phyloP scores from a whole-genome alignment of 495 filamentous ascomycete genomes.

The Trypethelium eluteriae region DNA sequence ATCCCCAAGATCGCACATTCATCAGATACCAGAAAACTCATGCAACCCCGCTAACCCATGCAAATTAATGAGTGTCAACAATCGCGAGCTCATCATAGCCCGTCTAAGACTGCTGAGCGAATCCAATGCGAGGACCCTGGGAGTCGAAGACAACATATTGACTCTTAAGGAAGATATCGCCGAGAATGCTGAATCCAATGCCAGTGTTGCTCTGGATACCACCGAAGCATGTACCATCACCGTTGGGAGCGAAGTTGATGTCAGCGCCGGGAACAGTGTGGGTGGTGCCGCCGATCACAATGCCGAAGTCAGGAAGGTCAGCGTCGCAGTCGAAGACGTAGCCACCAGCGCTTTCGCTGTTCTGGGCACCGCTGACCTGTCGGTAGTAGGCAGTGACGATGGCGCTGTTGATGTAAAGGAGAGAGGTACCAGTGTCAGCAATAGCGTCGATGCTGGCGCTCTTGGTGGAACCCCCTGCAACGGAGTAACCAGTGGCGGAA shows the following conservation, averaged over 20 bases:
- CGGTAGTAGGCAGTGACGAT: conserved; percentile 59
- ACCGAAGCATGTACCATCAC: conserved; percentile 31
- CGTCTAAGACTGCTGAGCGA: conserved; percentile 40
- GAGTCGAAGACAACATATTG: conserved; percentile 71
- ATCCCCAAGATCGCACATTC: background rate
- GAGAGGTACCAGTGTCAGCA: conserved; percentile 64
- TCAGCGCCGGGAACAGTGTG: conserved; percentile 49
- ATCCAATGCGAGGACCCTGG: conserved; percentile 50
- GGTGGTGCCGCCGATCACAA: conserved; percentile 45
- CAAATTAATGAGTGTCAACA: background rate
- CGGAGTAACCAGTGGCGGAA: conserved; percentile 52
- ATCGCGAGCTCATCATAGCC: background rate
- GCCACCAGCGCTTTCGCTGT: conserved; percentile 48
- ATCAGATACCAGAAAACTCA: background rate
- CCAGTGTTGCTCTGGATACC: conserved; percentile 46
- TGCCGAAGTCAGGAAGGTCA: conserved; percentile 53
- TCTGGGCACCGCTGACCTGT: conserved; percentile 45
- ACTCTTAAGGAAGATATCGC: conserved; percentile 72
- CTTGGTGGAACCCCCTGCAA: conserved; percentile 41
- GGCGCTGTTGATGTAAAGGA: conserved; percentile 52
- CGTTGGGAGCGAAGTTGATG: conserved; percentile 47
- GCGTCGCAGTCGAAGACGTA: conserved; percentile 61
- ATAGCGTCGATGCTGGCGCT: conserved; percentile 41
- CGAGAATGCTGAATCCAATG: conserved; percentile 62
- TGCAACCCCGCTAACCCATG: conserved; percentile 13